Base-by-base conservation (phyloP, 2,329 filamentous ascomycete genomes). In the Alternaria sp. region DNA sequence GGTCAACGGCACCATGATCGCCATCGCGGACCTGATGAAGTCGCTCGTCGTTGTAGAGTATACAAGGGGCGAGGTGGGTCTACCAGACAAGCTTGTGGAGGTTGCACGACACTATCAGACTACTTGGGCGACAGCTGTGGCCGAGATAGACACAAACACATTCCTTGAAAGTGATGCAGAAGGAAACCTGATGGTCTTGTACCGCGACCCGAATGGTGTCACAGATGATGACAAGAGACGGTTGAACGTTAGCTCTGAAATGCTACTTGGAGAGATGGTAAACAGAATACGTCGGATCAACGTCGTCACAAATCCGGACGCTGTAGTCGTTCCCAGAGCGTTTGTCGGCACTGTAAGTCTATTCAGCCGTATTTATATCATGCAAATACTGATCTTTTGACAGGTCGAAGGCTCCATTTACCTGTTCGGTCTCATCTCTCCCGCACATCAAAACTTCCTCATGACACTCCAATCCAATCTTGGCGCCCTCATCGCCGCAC, bases 11-110 rank as follows among this genome's bases (percentile, higher is more conserved):
- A 88, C 89, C 66, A 83, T 86, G 24, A 93, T 99, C 62, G 92
- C 91, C 0, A 88, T 98, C 9, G 91, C 90, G 0, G 95, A 99
- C 72, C 80, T 99, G 44, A 97, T 97, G 91, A 97, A 98, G 79
- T 96, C 92, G 1, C 82, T 96, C 24, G 88, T 90, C 1, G 80
- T 98, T 5, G 82, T 97, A 8, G 84, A 95, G 72, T 95, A 90
- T 72, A 81, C 83, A 0, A 83, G 84, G 3, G 84, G 86, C 2
- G 76, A 82, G 23, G 79, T 85, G 3, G 86, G 84, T 0, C 77
- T 85, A n/a, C 79, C 83, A 10, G 85, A 89, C 53, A 85, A 82
- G 51, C 82, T 98, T 7, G 82, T 83, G 0, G 92, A 97, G 80
- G 82, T 90, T 3, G 90, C 90, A 3, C 85, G 93, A 21, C 92